Evolutionary conservation across 495 filamentous ascomycete species (phyloP), one percentile per base, ranked within the genome.

Genomic region (Penicillium samsonianum): DNA sequence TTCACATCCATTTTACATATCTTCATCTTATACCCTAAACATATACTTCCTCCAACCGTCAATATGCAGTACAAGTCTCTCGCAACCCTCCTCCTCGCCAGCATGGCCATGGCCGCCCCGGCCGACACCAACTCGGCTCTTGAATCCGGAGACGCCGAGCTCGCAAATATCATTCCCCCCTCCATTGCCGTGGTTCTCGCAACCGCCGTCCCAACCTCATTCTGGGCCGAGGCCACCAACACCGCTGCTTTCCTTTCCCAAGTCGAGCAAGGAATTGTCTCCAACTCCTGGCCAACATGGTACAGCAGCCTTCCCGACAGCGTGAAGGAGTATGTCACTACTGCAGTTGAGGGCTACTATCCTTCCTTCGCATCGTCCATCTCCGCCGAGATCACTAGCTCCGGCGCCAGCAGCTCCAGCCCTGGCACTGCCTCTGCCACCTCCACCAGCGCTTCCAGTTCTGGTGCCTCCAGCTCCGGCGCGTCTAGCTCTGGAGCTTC

Each of bases 1-100:
- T 33, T 33, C 30, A 38, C 6, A 4, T 6, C 41, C 12, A 14
- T 43, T 23, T 5, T 33, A 30, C 9, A 12, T 8, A 10, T 23
- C 28, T 20, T 3, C 16, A 14, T 19, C 45, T 50, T 25, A 23
- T 31, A 37, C 14, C 9, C 7, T 14, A 4, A 38, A 6, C 7
- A 38, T 14, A 23, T 17, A 5, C 17, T 30, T 20, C 42, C 56
- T 3, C 17, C 9, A 37, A 30, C 16, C 53, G 26, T 35, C 61
- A 64, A 8, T 10, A 69, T 69, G 66, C 66, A 69, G 47, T 67
- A 61, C 66, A 67, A 60, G 40, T 47, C 57, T 5, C 49, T 69
- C 28, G 43, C 55, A 10, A 41, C 58, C 28, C 35, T 67, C 17
- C 51, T 69, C 26, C 58, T 67, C 35, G 59, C 64, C 37, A 54